Conservation (phyloP, 1,284 basidiomycete species). For the Microbotryum violaceum region DNA sequence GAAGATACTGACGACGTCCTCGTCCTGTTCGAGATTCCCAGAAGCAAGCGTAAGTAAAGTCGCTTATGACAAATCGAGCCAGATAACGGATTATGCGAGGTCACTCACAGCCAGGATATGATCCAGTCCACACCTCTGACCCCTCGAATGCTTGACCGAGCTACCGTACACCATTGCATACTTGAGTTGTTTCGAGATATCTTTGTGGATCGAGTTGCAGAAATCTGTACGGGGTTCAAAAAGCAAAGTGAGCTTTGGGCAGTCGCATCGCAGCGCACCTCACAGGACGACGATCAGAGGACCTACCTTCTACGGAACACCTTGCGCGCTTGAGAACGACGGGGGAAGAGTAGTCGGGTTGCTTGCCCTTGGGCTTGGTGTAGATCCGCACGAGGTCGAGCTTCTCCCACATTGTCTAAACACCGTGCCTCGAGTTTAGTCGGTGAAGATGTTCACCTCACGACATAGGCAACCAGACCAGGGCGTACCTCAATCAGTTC, state of each 20-base stretch:
- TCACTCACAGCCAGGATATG: conserved; percentile 29
- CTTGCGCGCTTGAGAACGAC: conserved; percentile 57
- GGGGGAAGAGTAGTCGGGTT: conserved; percentile 72
- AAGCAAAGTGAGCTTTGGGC: neutral
- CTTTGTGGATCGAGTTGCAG: conserved; percentile 70
- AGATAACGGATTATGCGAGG: neutral
- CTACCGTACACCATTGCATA: conserved; percentile 84
- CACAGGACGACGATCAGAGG: neutral
- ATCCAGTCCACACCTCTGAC: conserved; percentile 91
- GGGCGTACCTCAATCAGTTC: conserved; percentile 63
- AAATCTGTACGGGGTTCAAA: conserved; percentile 53
- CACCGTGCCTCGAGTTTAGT: neutral
- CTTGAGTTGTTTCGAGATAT: conserved; percentile 87
- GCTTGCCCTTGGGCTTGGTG: conserved; percentile 85
- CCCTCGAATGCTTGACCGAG: conserved; percentile 89
- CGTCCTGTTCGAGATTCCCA: neutral
- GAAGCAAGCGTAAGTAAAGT: neutral
- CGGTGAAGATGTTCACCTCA: neutral
- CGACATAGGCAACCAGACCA: neutral
- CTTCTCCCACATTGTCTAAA: conserved; percentile 69
- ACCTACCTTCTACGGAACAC: conserved; percentile 53
- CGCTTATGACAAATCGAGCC: neutral
- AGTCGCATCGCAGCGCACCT: neutral
- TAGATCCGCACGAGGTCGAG: conserved; percentile 77
- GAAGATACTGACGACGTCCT: conserved; percentile 24